A percentile compares a stretch with the other conserved stretches of the same genome.
Conservation (phyloP, 2,329 filamentous ascomycete species). For the Aspergillus sp. region DNA sequence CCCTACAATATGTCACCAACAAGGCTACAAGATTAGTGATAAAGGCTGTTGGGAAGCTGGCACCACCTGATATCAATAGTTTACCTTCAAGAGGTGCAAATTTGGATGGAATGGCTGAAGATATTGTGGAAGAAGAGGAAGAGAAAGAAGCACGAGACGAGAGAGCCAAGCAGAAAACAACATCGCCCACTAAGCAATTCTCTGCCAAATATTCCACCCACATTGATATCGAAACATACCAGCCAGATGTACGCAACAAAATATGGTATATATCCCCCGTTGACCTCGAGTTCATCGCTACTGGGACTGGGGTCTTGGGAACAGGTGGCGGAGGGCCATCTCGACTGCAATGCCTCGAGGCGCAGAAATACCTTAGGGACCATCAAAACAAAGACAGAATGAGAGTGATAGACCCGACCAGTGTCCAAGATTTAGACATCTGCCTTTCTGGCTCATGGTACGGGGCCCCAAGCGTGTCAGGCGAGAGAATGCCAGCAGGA, state of each 20-base stretch:
- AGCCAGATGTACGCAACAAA: conserved; percentile 23
- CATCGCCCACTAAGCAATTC: too few relatives aligned
- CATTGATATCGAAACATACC: conserved; percentile 26
- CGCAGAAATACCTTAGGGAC: conserved; percentile 34
- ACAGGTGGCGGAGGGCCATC: conserved; percentile 39
- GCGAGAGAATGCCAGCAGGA: conserved; percentile 9
- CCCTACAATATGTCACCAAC: conserved; percentile 32
- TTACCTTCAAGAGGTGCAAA: conserved; percentile 11
- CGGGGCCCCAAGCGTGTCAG: conserved; percentile 23
- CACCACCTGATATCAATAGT: conserved; percentile 42
- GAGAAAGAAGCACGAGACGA: background rate
- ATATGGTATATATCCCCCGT: conserved; percentile 34
- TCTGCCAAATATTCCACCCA: conserved; percentile 15
- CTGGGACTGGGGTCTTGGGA: conserved; percentile 33
- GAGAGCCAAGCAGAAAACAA: background rate
- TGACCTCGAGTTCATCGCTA: conserved; percentile 34
- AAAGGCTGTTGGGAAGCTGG: conserved; percentile 42
- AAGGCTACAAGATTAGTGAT: conserved; percentile 35
- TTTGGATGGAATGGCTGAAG: background rate
- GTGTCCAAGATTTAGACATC: conserved; percentile 33
- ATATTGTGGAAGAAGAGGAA: background rate
- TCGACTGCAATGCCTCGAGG: conserved; percentile 44
- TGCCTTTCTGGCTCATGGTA: conserved; percentile 45
- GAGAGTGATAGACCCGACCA: conserved; percentile 36
- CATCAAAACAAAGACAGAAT: conserved; percentile 27